phyloP scores from a whole-genome alignment of 2,329 filamentous ascomycete genomes.

The Cadophora malorum region DNA sequence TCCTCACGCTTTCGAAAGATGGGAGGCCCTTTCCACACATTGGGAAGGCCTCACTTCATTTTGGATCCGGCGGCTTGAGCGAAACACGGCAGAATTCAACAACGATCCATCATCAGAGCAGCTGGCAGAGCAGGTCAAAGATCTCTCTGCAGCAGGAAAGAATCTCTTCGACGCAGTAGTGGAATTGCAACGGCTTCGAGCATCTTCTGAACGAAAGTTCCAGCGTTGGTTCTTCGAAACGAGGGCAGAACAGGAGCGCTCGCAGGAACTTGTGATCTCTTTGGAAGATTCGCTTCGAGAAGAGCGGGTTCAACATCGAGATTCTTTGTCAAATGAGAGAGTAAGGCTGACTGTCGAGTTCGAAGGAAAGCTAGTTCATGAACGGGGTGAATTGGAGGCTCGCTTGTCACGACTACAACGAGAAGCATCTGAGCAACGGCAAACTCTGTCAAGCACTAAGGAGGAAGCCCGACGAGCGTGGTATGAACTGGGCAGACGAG shows the following conservation, averaged over 20 bases:
- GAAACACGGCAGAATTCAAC: conserved; percentile 85
- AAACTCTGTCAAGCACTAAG: conserved; percentile 80
- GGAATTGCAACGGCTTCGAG: conserved; percentile 89
- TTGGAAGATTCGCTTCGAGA: conserved; percentile 77
- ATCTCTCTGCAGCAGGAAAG: conserved; percentile 92
- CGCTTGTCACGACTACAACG: conserved; percentile 92
- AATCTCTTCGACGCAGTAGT: conserved; percentile 98
- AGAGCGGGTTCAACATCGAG: conserved; percentile 73
- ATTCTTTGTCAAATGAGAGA: conserved; percentile 66
- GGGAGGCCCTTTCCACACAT: conserved; percentile 95
- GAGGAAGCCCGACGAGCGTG: conserved; percentile 94
- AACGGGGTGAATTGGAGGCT: conserved; percentile 70
- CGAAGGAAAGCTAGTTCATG: conserved; percentile 56
- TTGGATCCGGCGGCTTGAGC: conserved; percentile 92
- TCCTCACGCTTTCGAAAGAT: conserved; percentile 95
- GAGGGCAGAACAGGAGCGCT: conserved; percentile 82
- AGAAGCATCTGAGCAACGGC: conserved; percentile 53
- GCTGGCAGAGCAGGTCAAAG: conserved; percentile 90
- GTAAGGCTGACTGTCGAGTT: conserved; percentile 31
- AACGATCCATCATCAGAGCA: conserved; percentile 85
- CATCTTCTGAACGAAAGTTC: conserved; percentile 96
- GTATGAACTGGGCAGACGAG: conserved; percentile 92
- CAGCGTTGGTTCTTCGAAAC: conserved; percentile 99
- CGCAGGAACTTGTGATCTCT: conserved; percentile 80
- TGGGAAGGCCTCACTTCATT: conserved; percentile 98